Evolutionary conservation across 1,284 basidiomycete species (phyloP), one percentile per base, ranked within the genome.

Genomic region (Ceratobasidium papillatum): DNA sequence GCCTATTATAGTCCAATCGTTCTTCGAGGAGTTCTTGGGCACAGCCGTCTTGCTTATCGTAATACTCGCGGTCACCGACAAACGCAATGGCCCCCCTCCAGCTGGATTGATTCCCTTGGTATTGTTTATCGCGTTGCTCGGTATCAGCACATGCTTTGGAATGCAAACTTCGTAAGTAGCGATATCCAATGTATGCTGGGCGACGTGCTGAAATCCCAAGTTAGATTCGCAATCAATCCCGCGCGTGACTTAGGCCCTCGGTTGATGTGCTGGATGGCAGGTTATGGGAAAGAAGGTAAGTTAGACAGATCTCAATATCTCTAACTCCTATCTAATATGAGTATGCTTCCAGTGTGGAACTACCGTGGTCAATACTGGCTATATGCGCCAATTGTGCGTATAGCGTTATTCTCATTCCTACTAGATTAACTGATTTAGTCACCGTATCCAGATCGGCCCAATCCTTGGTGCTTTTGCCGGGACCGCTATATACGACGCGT

Each of bases 161-260:
- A 84, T 87, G 83, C 85, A 91, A 77, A 91, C 90, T 3, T 76
- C 56, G 83, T 79, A 47, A 41, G 73, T 75, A 17, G 80, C 78
- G 72, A 47, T 27, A 22, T 25, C 27, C 32, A 43, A 59, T 38
- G 19, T 4, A 14, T 9, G 8, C 36, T 51, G 19, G 22, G 12
- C 2, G 9, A 11, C 72, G 43, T 25, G 19, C 27, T 30, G 30
- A 27, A 22, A n/a, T 9, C 30, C 32, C 25, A 82, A n/a, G 88
- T 14, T n/a, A 72, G 69, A 7, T 72, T 84, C 77, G 87, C 87
- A 1, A 81, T 91, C 59, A 91, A 90, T 78, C 88, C 89, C 12
- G 89, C 90, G 1, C 86, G 90, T 76, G 90, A 91, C 79, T 81
- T 90, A 4, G 89, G 89, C 9, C 90, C 89, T 0, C 82, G 89